Conservation (phyloP, 2,329 filamentous ascomycete species). For the Orbilia javanica region DNA sequence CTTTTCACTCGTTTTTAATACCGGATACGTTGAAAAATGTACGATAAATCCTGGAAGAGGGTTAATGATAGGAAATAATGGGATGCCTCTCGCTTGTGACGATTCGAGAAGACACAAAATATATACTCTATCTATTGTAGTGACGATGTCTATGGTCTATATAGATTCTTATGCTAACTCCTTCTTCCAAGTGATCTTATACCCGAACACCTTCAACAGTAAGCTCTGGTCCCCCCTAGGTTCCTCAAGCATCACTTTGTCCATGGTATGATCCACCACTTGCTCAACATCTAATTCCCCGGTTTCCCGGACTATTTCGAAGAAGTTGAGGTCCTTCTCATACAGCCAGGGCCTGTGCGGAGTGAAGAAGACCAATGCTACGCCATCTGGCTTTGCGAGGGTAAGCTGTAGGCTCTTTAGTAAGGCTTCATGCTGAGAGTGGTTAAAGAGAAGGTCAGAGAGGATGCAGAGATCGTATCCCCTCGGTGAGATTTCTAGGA, state of each 20-base stretch:
- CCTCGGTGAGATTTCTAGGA: slow-evolving; percentile 73
- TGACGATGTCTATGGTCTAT: slow-evolving; percentile 5
- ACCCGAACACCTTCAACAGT: slow-evolving; percentile 37
- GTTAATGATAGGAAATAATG: slow-evolving; percentile 13
- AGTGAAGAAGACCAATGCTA: slow-evolving; percentile 91
- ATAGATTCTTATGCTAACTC: not conserved
- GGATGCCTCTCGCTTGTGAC: not conserved
- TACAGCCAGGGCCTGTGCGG: slow-evolving; percentile 92
- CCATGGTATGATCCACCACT: slow-evolving; percentile 83
- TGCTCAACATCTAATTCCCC: slow-evolving; percentile 81
- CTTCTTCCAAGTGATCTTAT: slow-evolving; percentile 47
- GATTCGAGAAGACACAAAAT: not conserved
- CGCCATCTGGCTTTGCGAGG: slow-evolving; percentile 70
- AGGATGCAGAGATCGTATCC: slow-evolving; percentile 85
- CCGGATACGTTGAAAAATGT: slow-evolving; percentile 2
- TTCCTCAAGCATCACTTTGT: slow-evolving; percentile 87
- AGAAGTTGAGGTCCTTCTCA: slow-evolving; percentile 87
- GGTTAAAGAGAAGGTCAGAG: slow-evolving; percentile 90
- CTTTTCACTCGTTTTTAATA: not conserved
- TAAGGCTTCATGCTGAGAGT: slow-evolving; percentile 85
- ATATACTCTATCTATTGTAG: not conserved
- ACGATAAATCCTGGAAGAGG: slow-evolving; percentile 11
- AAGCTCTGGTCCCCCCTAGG: slow-evolving; percentile 79
- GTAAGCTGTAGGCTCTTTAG: slow-evolving; percentile 78
- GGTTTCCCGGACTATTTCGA: slow-evolving; percentile 77